These are phyloP conservation scores for Paracamarosporium sp. DNA, from an alignment of 2,329 filamentous ascomycete species.

Conservation along the genomic window DNA sequence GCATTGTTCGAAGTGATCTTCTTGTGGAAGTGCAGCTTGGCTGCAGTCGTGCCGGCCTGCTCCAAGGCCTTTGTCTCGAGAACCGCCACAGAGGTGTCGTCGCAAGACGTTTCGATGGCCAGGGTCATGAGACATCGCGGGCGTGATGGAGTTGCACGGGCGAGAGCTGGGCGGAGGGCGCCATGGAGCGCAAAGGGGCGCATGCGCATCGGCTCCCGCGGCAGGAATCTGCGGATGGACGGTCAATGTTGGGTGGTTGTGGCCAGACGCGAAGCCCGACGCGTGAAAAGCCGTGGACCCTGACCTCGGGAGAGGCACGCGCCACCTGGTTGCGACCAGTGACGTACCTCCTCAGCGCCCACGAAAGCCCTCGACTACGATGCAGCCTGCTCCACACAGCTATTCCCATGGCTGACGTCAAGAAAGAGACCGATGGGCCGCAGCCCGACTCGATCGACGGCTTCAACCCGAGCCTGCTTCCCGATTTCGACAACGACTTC, in stretches of 20 bases:
- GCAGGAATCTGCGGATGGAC: slow-evolving; percentile 3
- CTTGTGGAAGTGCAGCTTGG: slow-evolving; percentile 76
- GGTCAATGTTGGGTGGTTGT: neutral
- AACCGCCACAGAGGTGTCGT: slow-evolving; percentile 90
- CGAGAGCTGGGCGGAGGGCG: slow-evolving; percentile 5
- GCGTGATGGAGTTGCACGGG: neutral
- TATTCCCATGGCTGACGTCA: slow-evolving; percentile 51
- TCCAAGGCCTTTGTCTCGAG: slow-evolving; percentile 62
- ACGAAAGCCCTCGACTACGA: slow-evolving; percentile 21
- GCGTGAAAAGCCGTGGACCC: neutral
- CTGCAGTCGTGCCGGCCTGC: slow-evolving; percentile 32
- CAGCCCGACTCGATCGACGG: slow-evolving; percentile 68
- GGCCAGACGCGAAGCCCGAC: neutral
- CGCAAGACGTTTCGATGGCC: slow-evolving; percentile 85
- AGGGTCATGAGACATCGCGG: slow-evolving; percentile 56
- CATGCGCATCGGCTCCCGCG: slow-evolving; percentile 27
- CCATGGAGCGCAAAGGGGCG: slow-evolving; percentile 16
- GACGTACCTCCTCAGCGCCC: neutral
- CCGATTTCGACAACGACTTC: slow-evolving; percentile 83
- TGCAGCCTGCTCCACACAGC: neutral
- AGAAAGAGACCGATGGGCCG: slow-evolving; percentile 57
- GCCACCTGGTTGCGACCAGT: neutral
- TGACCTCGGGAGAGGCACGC: neutral
- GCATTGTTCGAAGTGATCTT: slow-evolving; percentile 83
- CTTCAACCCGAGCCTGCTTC: slow-evolving; percentile 73